Evolutionary conservation across 2,329 filamentous ascomycete species (phyloP).

Genomic region (Cercospora zeae-maydis): DNA sequence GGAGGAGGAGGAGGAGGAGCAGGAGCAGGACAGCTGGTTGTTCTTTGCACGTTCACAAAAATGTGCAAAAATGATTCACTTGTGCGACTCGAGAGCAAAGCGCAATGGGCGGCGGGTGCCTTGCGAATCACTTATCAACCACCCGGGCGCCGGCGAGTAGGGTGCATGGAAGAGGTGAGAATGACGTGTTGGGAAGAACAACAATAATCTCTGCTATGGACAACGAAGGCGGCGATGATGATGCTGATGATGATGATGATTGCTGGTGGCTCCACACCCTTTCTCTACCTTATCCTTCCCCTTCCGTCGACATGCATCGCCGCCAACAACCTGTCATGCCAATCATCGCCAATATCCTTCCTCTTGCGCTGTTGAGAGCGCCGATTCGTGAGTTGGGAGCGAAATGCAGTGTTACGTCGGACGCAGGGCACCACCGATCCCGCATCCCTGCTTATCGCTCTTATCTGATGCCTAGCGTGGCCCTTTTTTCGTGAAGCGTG

Average conservation of each 20-base stretch:
- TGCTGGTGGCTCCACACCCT: neutral
- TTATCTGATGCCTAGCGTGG: neutral
- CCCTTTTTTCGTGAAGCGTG: neutral
- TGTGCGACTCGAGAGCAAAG: neutral
- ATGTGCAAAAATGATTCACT: neutral
- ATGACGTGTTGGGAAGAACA: constrained; percentile 2
- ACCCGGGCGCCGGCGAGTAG: neutral
- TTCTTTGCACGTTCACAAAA: neutral
- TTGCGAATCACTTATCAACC: constrained; percentile 9
- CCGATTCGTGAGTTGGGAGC: neutral
- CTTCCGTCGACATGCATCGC: constrained; percentile 4
- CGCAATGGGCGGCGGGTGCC: neutral
- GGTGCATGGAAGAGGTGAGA: neutral
- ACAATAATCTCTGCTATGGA: neutral
- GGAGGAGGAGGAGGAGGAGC: neutral
- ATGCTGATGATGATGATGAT: neutral
- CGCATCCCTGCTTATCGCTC: neutral
- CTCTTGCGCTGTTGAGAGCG: neutral
- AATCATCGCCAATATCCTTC: neutral
- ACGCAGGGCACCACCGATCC: neutral
- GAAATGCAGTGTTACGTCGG: constrained; percentile 4
- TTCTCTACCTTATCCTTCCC: neutral
- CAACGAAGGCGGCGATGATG: neutral
- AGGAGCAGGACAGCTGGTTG: neutral
- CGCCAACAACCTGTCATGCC: neutral